phyloP scores from a whole-genome alignment of 2,329 filamentous ascomycete species.

The Microsporum ferrugineum region DNA sequence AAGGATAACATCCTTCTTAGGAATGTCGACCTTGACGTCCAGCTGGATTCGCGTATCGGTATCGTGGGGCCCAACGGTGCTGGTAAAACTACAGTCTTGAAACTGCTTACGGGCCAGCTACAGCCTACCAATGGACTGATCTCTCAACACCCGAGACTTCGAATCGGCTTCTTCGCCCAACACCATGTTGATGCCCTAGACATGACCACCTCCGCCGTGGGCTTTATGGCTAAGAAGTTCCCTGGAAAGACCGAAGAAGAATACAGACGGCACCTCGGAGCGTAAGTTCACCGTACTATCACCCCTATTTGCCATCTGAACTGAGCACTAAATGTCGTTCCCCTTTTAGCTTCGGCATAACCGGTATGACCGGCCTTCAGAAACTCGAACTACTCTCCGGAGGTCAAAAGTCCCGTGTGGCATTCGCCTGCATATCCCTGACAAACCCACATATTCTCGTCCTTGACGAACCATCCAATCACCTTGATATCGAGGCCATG shows the following conservation, averaged over 20 bases:
- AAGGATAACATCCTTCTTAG: conserved; percentile 66
- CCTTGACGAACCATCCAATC: conserved; percentile 96
- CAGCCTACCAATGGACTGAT: conserved; percentile 67
- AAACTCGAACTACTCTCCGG: conserved; percentile 91
- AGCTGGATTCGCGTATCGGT: conserved; percentile 93
- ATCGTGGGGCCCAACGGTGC: conserved; percentile 99
- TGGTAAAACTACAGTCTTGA: conserved; percentile 96
- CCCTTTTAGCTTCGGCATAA: conserved; percentile 50
- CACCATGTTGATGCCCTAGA: conserved; percentile 96
- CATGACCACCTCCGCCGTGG: conserved; percentile 75
- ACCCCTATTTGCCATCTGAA: conserved; percentile 30
- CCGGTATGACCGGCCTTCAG: conserved; percentile 89
- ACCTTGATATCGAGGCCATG: conserved; percentile 98
- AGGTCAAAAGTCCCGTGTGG: conserved; percentile 96
- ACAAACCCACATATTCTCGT: conserved; percentile 95
- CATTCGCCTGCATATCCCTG: conserved; percentile 89
- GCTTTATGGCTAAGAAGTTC: conserved; percentile 90
- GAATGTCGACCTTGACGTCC: conserved; percentile 89
- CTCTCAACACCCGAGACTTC: conserved; percentile 73
- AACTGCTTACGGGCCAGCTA: conserved; percentile 85
- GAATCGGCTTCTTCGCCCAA: conserved; percentile 94
- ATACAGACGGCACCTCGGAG: conserved; percentile 87
- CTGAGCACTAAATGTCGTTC: conserved; percentile 8
- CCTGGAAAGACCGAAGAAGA: conserved; percentile 90
- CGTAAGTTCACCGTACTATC: conserved; percentile 46